Base-by-base conservation (phyloP, 73 alveolate species). In the Paramecium primaurelia region DNA sequence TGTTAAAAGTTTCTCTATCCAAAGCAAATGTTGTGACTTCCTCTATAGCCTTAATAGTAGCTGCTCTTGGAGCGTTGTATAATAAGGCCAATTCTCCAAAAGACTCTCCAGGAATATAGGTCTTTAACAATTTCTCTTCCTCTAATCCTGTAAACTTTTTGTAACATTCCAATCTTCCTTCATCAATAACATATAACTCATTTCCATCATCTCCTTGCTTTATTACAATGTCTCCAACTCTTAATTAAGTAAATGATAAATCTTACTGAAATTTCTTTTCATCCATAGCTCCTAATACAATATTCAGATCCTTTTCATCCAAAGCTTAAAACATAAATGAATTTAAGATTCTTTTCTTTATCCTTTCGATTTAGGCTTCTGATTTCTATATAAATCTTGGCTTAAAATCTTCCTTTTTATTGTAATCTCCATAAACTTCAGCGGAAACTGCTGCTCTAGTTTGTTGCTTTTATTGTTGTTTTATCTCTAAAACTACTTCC, bases 171-270 rank as follows among this genome's bases (percentile, higher is more conserved):
- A 97, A 95, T 54, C 77, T 86, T 34, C 99, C 99, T 16, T 90
- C 73, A 89, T 97, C 99, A 20, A 97, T 98, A 25, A 97, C 96
- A 83, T 77, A 97, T 44, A 97, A 84, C 36, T 95, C 96, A 92
- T 93, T 98, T 45, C 99, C 99, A 88, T 96, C 98, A 40, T 97
- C 99, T 10, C 99, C 99, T 92, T 97, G 96, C 26, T 64, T 86
- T 10, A 97, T 97, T 18, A 97, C 98, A 6, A 16, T 58, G 10
- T 96, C 97, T 8, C 98, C 97, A 1, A 96, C 71, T 25, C 87
- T 73, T 36, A 38, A 93, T 34, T n/a, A 36, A 12, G 60, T 26
- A 7, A 34, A 42, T 4, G 4, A 30, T 73, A 38, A 16, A 73
- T 37, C 18, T 73, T 73, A 73, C 87, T 80, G 6, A 36, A 80